Evolutionary conservation across 192 early-diverging fungal species (phyloP), one percentile per base, ranked within the genome.

Genomic region (Entomortierella lignicola): DNA sequence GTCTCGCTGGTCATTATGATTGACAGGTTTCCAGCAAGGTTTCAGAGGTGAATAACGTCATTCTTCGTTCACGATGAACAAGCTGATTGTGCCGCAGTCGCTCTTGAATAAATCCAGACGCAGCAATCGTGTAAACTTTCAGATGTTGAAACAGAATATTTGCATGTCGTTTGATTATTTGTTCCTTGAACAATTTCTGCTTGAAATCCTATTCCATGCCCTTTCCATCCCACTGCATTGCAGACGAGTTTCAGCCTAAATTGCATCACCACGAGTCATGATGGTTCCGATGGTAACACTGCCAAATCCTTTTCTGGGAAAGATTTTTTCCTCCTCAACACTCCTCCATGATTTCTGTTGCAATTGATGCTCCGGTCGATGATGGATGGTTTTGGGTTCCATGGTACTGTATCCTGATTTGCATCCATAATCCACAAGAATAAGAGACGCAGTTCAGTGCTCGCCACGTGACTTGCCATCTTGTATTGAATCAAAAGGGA

Each of bases 401-500:
- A 47, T 23, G 10, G 52, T 31, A 26, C 15, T 55, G 43, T 41
- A 26, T 13, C 21, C n/a, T 63, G 60, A 42, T 27, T 39, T 26
- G 31, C 41, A 52, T 52, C 62, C 62, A 41, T n/a, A 20, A 69
- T 59, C 31, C 42, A 50, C 18, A 58, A 4, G 25, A 15, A 31
- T 27, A 50, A 50, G 55, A 42, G 15, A 50, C 52, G 41, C 29
- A 23, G 59, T 42, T 57, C 31, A 34, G 37, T 39, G 15, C 20
- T 3, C 20, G 4, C 48, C 67, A 60, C 31, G 71, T 72, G 61
- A 72, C 71, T 63, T 63, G 61, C 71, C 71, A 72, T 72, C 71
- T 72, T 72, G 62, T 65, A 72, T 44, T 60, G 72, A 61, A 59
- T 66, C 63, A 74, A 74, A 74, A 65, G 72, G 64, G 63, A 65